Conservation (phyloP, 257 asterid species). For the Lavandula angustifolia region DNA sequence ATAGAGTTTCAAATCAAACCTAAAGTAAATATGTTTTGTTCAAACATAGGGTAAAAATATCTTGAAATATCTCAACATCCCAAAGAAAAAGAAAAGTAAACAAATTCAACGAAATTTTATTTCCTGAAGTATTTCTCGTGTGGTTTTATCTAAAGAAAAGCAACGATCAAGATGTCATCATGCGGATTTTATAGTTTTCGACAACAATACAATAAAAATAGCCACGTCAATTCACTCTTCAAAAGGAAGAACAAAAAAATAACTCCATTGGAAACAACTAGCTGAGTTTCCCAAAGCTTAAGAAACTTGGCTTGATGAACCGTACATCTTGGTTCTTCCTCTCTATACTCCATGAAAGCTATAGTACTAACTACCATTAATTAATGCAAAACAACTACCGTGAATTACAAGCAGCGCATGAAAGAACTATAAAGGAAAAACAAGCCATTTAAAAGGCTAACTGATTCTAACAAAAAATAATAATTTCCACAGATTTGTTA, state of each 20-base stretch:
- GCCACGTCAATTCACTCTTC: background rate
- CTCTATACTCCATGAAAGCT: background rate
- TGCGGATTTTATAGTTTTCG: background rate
- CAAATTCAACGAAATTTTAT: background rate
- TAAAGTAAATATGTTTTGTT: constrained; percentile 1
- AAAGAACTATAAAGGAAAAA: background rate
- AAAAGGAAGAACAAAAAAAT: background rate
- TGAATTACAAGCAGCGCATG: constrained; percentile 11
- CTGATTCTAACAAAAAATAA: constrained; percentile 7
- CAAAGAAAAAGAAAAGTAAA: background rate
- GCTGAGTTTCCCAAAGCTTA: constrained; percentile 11
- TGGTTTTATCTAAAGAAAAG: background rate
- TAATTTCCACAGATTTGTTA: constrained; percentile 10
- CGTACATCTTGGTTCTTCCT: background rate
- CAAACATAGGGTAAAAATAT: background rate
- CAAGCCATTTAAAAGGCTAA: background rate
- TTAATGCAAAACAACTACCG: background rate
- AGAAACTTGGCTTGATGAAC: no score
- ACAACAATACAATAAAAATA: background rate
- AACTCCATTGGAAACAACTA: background rate
- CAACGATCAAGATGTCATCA: background rate
- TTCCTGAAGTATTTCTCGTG: background rate
- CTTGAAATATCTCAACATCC: background rate
- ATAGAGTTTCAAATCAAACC: constrained; percentile 3
- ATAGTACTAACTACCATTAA: constrained; percentile 1